Conservation (phyloP, 2,329 filamentous ascomycete species). For the Magnaporthales sp. region DNA sequence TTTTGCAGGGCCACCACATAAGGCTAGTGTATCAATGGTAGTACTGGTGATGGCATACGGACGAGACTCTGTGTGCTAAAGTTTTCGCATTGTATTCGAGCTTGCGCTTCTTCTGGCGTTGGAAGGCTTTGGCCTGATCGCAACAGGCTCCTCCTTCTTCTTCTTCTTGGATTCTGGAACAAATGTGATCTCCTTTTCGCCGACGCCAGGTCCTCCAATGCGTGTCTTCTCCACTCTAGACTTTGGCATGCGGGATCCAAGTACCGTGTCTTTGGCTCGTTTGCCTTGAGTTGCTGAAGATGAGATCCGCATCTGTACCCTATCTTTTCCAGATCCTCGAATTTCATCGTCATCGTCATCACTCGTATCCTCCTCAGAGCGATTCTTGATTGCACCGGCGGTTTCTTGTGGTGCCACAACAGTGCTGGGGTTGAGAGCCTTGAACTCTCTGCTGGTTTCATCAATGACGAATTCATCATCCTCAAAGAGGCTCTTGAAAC, state of each 20-base stretch:
- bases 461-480: constrained; percentile 91
- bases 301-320: constrained; percentile 57
- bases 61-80: constrained; percentile 29
- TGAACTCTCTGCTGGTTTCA: constrained; percentile 80
- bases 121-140: constrained; percentile 23
- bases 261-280: constrained; percentile 43
- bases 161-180: constrained; percentile 51
- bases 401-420: constrained; percentile 31
- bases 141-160: constrained; percentile 27
- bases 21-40: background rate
- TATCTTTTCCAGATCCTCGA: constrained; percentile 21
- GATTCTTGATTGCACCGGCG: constrained; percentile 27
- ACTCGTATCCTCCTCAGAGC: constrained; percentile 29
- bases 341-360: constrained; percentile 27
- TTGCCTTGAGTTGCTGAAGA: constrained; percentile 55
- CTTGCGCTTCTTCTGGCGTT: constrained; percentile 61
- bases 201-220: constrained; percentile 39
- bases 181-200: constrained; percentile 65
- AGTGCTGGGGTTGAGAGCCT: constrained; percentile 81
- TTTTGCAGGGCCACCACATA: background rate
- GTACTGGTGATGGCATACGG: background rate
- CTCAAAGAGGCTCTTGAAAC: constrained; percentile 84
- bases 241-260: constrained; percentile 48
- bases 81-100: constrained; percentile 62
- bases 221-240: constrained; percentile 34